Conservation (phyloP, 768 basidiomycete genomes). For the Tubosaeta brunneosetosa region DNA sequence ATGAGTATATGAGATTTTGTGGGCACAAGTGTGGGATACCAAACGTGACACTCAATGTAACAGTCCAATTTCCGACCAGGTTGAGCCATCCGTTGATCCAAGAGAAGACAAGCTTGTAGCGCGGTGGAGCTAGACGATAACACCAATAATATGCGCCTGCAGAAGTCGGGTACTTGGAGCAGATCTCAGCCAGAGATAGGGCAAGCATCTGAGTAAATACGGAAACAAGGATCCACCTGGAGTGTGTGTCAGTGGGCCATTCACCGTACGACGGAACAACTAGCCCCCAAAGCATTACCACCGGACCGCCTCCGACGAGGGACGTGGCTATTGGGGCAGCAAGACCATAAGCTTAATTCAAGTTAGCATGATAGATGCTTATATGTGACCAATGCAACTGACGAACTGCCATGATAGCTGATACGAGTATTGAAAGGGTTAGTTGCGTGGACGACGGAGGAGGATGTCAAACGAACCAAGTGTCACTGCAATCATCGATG, state of each 20-base stretch:
- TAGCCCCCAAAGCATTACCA: conserved; percentile 56
- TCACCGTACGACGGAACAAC: neutral
- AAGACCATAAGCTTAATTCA: conserved; percentile 46
- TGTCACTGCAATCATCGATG: conserved; percentile 39
- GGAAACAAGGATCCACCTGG: conserved; percentile 51
- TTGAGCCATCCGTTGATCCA: conserved; percentile 72
- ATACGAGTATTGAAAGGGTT: neutral
- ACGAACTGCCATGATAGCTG: conserved; percentile 63
- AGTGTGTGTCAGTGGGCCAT: neutral
- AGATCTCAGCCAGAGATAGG: conserved; percentile 53
- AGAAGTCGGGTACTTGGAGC: conserved; percentile 57
- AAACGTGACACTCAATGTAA: conserved; percentile 62
- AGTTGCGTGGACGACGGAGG: neutral
- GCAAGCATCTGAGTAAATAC: conserved; percentile 45
- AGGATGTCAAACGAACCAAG: conserved; percentile 34
- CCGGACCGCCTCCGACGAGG: conserved; percentile 51
- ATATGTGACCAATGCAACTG: conserved; percentile 23
- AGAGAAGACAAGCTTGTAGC: conserved; percentile 46
- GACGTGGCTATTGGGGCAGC: conserved; percentile 54
- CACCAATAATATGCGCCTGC: conserved; percentile 67
- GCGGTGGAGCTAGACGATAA: conserved; percentile 52
- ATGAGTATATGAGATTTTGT: neutral
- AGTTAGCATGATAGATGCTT: conserved; percentile 1
- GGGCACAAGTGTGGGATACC: conserved; percentile 24
- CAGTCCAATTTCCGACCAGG: conserved; percentile 65